A percentile compares a stretch with the other conserved stretches of the same genome.
Evolutionary conservation across 352 stramenopile genomes (phyloP).

Genomic region (Phytopythium kandeliae): DNA sequence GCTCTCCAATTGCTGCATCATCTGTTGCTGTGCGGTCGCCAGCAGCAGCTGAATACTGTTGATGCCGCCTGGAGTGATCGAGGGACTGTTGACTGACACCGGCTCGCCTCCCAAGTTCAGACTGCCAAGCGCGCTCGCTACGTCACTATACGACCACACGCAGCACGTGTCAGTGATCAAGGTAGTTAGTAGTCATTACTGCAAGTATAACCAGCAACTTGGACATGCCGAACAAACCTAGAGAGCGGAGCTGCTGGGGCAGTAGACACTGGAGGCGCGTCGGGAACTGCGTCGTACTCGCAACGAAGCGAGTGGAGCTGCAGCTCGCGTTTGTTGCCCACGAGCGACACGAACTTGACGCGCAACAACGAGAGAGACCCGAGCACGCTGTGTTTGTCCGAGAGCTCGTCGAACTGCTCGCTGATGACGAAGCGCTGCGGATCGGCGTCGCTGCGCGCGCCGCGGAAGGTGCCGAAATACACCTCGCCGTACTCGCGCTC

Average conservation of each 20-base stretch:
- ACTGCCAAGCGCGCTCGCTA: conserved; percentile 3
- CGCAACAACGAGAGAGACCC: conserved; percentile 39
- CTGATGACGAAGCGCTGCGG: conserved; percentile 36
- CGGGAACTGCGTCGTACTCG: conserved; percentile 24
- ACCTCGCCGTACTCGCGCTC: conserved; percentile 56
- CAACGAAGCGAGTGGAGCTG: conserved; percentile 36
- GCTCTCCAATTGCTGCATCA: conserved; percentile 59
- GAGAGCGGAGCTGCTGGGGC: not conserved
- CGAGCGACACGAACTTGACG: conserved; percentile 73
- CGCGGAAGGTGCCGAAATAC: conserved; percentile 71
- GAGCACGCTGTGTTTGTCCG: conserved; percentile 44
- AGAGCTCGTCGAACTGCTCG: conserved; percentile 39
- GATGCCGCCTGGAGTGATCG: not conserved
- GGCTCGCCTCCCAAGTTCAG: not conserved
- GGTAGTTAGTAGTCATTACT: no score
- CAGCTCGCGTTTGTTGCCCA: conserved; percentile 42
- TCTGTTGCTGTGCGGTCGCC: conserved; percentile 45
- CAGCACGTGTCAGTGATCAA: no score
- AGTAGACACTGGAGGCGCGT: not conserved
- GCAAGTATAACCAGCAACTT: no score
- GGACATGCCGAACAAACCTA: not conserved
- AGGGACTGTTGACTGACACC: not conserved
- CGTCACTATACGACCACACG: not conserved
- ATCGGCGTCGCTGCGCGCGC: conserved; percentile 13
- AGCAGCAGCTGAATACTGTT: conserved; percentile 39